A percentile compares a stretch with the other conserved stretches of the same genome.
Evolutionary conservation across 2,329 filamentous ascomycete species (phyloP).

Genomic region (Cytospora leucostoma): DNA sequence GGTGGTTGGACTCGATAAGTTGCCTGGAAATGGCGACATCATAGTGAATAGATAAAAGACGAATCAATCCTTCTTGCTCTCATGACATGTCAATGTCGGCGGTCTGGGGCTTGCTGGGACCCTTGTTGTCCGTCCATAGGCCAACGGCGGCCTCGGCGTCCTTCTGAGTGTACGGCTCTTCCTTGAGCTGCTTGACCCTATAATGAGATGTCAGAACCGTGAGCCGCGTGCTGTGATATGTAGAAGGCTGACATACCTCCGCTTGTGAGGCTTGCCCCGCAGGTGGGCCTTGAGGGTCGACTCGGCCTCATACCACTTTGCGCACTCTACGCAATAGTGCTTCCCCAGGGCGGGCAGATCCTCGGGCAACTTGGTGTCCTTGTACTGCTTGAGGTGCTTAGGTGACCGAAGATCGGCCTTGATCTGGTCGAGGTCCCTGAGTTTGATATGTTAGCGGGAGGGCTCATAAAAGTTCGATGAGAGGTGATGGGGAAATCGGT

Average conservation of each 20-base stretch:
- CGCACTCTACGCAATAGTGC: slow-evolving; percentile 88
- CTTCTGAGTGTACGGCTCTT: slow-evolving; percentile 84
- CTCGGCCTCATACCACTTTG: slow-evolving; percentile 94
- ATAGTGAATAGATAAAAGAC: slow-evolving; percentile 1
- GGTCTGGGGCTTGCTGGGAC: slow-evolving; percentile 44
- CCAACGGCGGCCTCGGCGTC: slow-evolving; percentile 81
- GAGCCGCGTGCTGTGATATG: neutral
- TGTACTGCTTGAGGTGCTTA: slow-evolving; percentile 78
- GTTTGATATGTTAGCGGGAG: slow-evolving; percentile 23
- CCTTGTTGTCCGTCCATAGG: slow-evolving; percentile 67
- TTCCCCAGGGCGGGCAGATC: slow-evolving; percentile 85
- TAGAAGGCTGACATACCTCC: slow-evolving; percentile 58
- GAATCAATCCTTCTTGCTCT: slow-evolving; percentile 5
- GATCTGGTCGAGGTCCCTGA: slow-evolving; percentile 89
- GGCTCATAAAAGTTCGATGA: slow-evolving; percentile 2
- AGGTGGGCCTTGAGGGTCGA: slow-evolving; percentile 72
- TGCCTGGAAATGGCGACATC: neutral
- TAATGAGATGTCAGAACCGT: slow-evolving; percentile 30
- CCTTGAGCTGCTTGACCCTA: slow-evolving; percentile 78
- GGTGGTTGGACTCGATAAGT: neutral
- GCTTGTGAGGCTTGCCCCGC: slow-evolving; percentile 91
- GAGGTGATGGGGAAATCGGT: slow-evolving; percentile 10
- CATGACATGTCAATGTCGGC: slow-evolving; percentile 45
- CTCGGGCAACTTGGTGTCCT: slow-evolving; percentile 75
- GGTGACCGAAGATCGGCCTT: slow-evolving; percentile 77